A percentile compares a stretch with the other conserved stretches of the same genome.
phyloP scores from a whole-genome alignment of 306 rosid species.

The Macrotyloma uniflorum region DNA sequence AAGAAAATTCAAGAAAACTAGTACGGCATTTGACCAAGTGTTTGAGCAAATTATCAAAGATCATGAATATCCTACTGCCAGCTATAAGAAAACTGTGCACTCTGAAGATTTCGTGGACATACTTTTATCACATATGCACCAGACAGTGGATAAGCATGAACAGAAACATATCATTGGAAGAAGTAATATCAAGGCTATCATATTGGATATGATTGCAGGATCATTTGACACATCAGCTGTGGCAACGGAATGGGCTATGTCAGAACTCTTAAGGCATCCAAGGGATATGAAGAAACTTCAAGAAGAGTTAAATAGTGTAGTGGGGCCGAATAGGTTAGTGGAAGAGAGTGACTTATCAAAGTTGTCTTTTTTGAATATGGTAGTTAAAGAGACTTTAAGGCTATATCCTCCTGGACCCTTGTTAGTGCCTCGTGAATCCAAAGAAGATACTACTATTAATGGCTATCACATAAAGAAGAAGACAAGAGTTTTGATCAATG shows the following conservation, averaged over 20 bases:
- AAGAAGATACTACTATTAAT: constrained; percentile 13
- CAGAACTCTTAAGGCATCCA: constrained; percentile 36
- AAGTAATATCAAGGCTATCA: constrained; percentile 43
- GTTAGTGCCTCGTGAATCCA: constrained; percentile 17
- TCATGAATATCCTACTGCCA: constrained; percentile 11
- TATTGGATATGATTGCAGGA: constrained; percentile 32
- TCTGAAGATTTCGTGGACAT: constrained; percentile 31
- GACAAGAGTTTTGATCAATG: constrained; percentile 37
- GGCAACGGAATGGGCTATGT: constrained; percentile 20
- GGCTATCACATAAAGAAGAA: constrained; percentile 39
- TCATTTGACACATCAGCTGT: constrained; percentile 24
- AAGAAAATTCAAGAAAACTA: neutral
- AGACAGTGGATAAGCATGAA: constrained; percentile 3
- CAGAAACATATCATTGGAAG: constrained; percentile 6
- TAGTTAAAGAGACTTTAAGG: constrained; percentile 45
- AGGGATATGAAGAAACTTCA: constrained; percentile 42
- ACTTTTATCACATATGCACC: neutral
- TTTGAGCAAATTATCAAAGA: constrained; percentile 35
- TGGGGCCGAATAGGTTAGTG: constrained; percentile 35
- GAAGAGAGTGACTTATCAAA: constrained; percentile 37
- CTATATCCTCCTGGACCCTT: constrained; percentile 36
- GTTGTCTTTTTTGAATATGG: constrained; percentile 37
- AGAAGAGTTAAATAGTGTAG: constrained; percentile 27
- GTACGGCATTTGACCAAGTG: constrained; percentile 22
- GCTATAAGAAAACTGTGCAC: neutral